phyloP scores from a whole-genome alignment of 2,329 filamentous ascomycete species.

The Lasiodiplodia sp. region DNA sequence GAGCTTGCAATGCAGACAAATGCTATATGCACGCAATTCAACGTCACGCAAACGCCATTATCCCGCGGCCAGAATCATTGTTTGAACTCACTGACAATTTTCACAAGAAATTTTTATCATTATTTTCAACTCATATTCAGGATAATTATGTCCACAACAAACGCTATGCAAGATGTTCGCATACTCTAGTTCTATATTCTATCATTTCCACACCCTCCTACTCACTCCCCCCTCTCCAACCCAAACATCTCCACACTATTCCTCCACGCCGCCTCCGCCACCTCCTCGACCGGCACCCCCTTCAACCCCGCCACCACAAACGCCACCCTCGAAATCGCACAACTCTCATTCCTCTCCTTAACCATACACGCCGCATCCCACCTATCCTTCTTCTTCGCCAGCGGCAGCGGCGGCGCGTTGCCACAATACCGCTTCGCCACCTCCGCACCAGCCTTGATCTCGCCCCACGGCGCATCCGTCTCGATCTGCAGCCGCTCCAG shows the following conservation, averaged over 20 bases:
- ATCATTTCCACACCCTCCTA: too few relatives aligned
- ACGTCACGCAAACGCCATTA: too few relatives aligned
- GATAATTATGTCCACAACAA: too few relatives aligned
- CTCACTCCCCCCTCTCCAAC: not conserved
- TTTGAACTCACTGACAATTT: too few relatives aligned
- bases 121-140: too few relatives aligned
- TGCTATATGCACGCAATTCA: too few relatives aligned
- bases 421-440: constrained; percentile 52
- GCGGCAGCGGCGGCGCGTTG: constrained; percentile 48
- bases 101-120: too few relatives aligned
- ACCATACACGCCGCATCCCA: constrained; percentile 57
- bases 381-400: constrained; percentile 59
- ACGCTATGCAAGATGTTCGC: too few relatives aligned
- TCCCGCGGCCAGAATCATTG: too few relatives aligned
- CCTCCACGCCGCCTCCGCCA: constrained; percentile 50
- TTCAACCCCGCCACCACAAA: constrained; percentile 59
- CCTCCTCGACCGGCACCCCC: constrained; percentile 51
- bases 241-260: constrained; percentile 48
- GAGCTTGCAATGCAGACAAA: too few relatives aligned
- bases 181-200: too few relatives aligned
- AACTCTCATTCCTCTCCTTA: constrained; percentile 62
- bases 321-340: constrained; percentile 56
- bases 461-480: constrained; percentile 60
- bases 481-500: constrained; percentile 55
- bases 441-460: constrained; percentile 47